Percentiles rank a stretch among this genome's conserved stretches.
Evolutionary conservation across 148 eudicot genomes (phyloP).

Genomic region (Polygonum aviculare): DNA sequence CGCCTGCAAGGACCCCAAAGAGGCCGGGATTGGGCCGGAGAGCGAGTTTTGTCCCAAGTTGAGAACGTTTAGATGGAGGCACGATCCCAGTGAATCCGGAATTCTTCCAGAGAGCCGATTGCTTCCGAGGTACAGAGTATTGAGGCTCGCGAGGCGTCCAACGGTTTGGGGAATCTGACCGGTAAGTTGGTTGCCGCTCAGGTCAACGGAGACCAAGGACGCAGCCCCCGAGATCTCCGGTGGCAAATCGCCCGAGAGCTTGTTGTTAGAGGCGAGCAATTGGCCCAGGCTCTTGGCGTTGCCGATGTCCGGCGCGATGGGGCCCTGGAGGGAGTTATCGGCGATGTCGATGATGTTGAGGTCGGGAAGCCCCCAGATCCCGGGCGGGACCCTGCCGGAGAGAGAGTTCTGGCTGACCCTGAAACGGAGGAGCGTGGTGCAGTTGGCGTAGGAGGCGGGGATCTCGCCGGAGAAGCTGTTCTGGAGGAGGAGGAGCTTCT

Average conservation of each 20-base stretch:
- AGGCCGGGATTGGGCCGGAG: slow-evolving; percentile 48
- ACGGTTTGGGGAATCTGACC: slow-evolving; percentile 47
- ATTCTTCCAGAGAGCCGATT: slow-evolving; percentile 50
- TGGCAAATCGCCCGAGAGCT: slow-evolving; percentile 55
- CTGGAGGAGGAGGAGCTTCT: slow-evolving; percentile 25
- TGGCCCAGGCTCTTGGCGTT: slow-evolving; percentile 40
- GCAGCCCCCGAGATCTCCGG: slow-evolving; percentile 40
- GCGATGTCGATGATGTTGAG: slow-evolving; percentile 48
- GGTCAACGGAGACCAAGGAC: slow-evolving; percentile 32
- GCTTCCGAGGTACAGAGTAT: slow-evolving; percentile 35
- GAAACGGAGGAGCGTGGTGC: slow-evolving; percentile 48
- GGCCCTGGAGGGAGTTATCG: slow-evolving; percentile 48
- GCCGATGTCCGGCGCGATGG: slow-evolving; percentile 39
- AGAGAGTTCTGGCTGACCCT: slow-evolving; percentile 65
- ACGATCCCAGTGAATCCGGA: slow-evolving; percentile 50
- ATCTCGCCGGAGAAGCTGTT: slow-evolving; percentile 35
- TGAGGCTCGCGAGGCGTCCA: slow-evolving; percentile 36
- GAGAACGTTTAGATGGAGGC: slow-evolving; percentile 44
- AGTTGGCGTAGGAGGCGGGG: slow-evolving; percentile 46
- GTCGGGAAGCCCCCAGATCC: slow-evolving; percentile 50
- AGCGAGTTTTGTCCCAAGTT: slow-evolving; percentile 53
- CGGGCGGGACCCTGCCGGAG: slow-evolving; percentile 54
- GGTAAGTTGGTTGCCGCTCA: slow-evolving; percentile 40
- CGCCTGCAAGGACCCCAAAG: slow-evolving; percentile 46
- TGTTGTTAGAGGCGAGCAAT: slow-evolving; percentile 32